phyloP scores from a whole-genome alignment of 1,139 yeast genomes.

The Debaryomyces singareniensis region DNA sequence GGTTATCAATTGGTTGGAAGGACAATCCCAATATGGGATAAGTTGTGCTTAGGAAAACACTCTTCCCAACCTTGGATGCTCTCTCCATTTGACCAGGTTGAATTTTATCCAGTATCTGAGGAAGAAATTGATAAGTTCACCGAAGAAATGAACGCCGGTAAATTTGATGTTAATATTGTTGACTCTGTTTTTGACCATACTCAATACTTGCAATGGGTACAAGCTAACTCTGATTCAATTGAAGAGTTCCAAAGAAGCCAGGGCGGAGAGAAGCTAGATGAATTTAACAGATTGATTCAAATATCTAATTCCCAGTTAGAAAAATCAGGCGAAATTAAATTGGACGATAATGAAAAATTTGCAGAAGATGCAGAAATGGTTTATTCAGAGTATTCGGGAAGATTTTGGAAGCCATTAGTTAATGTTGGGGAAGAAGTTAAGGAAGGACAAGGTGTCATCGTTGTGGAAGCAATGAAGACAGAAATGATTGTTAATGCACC shows the following conservation, averaged over 20 bases:
- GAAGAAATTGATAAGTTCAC: constrained; percentile 66
- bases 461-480: constrained; percentile 97
- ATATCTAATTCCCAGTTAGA: constrained; percentile 75
- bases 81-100: constrained; percentile 88
- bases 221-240: constrained; percentile 65
- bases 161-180: constrained; percentile 65
- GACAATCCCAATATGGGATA: constrained; percentile 97
- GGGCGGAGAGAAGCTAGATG: constrained; percentile 75
- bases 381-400: constrained; percentile 89
- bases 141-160: constrained; percentile 77
- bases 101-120: constrained; percentile 87
- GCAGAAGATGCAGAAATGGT: constrained; percentile 76
- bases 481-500: constrained; percentile 86
- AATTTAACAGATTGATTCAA: constrained; percentile 77
- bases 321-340: constrained; percentile 31
- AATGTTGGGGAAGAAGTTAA: constrained; percentile 71
- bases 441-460: constrained; percentile 74
- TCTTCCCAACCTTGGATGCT: constrained; percentile 83
- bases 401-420: constrained; percentile 93
- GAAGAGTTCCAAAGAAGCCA: constrained; percentile 61
- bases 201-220: constrained; percentile 72
- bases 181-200: constrained; percentile 80
- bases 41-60: constrained; percentile 69
- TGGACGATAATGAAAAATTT: constrained; percentile 43
- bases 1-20: constrained; percentile 96